Base-by-base conservation (phyloP, 352 stramenopile genomes). In the Albugo candida region DNA sequence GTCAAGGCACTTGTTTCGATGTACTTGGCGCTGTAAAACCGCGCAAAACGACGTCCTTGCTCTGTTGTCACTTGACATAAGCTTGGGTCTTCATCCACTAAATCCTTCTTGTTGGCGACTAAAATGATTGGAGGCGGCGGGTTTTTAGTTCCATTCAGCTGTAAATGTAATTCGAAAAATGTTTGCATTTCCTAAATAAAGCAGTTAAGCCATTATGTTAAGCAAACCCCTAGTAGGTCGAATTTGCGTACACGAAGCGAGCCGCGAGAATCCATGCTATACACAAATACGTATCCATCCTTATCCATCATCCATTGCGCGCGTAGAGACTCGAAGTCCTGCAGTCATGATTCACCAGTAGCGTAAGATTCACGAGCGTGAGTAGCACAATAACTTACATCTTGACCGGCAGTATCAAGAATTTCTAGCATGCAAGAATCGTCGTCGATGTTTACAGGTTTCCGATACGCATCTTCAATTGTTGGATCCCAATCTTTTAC, bases 271-370 rank as follows among this genome's bases (percentile, higher is more conserved):
- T 91, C 74, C 70, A 93, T 87, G 61, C 69, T 84, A 63, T 91
- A 93, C 48, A 93, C 80, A 72, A 93, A 93, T 49, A 92, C 73
- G 56, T 92, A 92, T 54, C 74, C 79, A 61, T 92, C 74, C 54
- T 92, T 92, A 60, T 88, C 79, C 74, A 91, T 89, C 77, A 94
- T 92, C 73, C 79, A 92, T 55, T 89, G 77, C 16, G 70, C 73
- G 46, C 82, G 65, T 24, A 94, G 55, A 48, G 73, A 86, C 54
- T 91, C 79, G 67, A 93, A 94, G 48, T 92, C 81, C 65, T 80
- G 46, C 39, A 41, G 19, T 36, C 27, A n/a, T 16, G 10, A 41
- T 17, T 14, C n/a, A 42, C 11, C 11, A 42, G 8, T 47, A 19
- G 27, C 0, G 41, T 8, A 43, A n/a, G 11, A 45, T n/a, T n/a